Evolutionary conservation across 169 alveolate species (phyloP).

Genomic region (Plasmodium inui): DNA sequence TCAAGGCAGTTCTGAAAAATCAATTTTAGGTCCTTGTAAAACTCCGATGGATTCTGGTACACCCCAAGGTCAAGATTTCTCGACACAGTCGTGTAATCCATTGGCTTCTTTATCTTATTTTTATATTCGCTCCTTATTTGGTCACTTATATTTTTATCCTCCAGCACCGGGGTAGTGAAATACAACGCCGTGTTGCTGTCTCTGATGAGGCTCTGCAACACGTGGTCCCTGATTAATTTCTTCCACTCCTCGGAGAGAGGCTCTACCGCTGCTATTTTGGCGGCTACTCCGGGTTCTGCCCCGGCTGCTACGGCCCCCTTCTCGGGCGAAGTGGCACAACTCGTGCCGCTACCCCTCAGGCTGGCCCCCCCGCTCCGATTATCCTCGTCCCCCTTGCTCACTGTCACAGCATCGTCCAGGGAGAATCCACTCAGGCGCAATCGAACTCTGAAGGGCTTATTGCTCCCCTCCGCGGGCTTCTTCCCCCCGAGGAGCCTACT

Average conservation of each 20-base stretch:
- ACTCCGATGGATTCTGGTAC: conserved; percentile 14
- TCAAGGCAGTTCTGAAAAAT: conserved; percentile 46
- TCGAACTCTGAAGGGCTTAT: neutral
- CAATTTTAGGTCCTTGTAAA: conserved; percentile 27
- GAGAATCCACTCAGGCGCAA: neutral
- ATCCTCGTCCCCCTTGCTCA: neutral
- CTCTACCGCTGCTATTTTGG: neutral
- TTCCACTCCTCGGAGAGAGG: conserved; percentile 6
- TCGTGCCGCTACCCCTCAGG: neutral
- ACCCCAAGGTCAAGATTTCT: conserved; percentile 21
- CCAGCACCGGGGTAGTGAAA: conserved; percentile 52
- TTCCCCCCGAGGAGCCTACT: neutral
- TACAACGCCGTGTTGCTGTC: conserved; percentile 36
- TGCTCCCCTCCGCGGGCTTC: neutral
- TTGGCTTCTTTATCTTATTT: conserved; percentile 30
- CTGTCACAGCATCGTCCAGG: neutral
- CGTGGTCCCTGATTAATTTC: conserved; percentile 7
- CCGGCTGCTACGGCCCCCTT: neutral
- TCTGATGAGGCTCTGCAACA: conserved; percentile 2
- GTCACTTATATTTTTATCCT: conserved; percentile 29
- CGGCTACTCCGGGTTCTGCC: neutral
- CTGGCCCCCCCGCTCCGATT: neutral
- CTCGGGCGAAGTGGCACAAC: neutral
- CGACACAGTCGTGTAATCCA: conserved; percentile 50
- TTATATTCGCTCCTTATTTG: conserved; percentile 28